Conservation (phyloP, 805 yeast species). For the Yarrowia keelungensis region DNA sequence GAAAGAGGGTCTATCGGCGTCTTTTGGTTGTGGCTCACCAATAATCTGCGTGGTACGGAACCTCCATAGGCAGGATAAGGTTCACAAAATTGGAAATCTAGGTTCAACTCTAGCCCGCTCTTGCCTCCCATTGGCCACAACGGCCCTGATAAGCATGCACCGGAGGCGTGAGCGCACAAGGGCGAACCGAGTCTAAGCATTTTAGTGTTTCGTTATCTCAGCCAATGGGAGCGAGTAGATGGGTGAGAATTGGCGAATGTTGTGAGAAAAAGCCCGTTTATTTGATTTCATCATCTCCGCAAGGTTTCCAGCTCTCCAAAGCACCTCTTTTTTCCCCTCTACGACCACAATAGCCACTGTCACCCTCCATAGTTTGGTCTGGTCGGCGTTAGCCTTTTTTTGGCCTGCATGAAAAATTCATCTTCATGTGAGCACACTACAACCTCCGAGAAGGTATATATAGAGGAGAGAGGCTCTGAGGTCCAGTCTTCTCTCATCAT, state of each 20-base stretch:
- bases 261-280: too few relatives aligned
- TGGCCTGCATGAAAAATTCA: conserved; percentile 35
- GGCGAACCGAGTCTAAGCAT: conserved; percentile 9
- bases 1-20: too few relatives aligned
- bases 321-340: neutral
- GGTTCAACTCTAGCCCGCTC: conserved; percentile 20
- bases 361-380: conserved; percentile 10
- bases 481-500: conserved; percentile 3
- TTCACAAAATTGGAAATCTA: conserved; percentile 28
- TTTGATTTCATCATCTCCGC: too few relatives aligned
- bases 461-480: conserved; percentile 17
- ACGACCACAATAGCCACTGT: conserved; percentile 16
- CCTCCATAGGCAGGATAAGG: neutral
- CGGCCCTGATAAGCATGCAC: conserved; percentile 38
- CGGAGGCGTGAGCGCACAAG: conserved; percentile 35
- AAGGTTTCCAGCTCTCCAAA: neutral
- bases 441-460: conserved; percentile 33
- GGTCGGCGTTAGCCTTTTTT: neutral
- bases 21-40: conserved; percentile 19
- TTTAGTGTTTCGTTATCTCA: conserved; percentile 36
- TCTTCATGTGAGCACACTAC: conserved; percentile 36
- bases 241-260: too few relatives aligned
- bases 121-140: conserved; percentile 26
- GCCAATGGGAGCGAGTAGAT: conserved; percentile 27
- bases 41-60: conserved; percentile 12